phyloP scores from a whole-genome alignment of 176 grass and related monocot species.

The Triticum timopheevii region DNA sequence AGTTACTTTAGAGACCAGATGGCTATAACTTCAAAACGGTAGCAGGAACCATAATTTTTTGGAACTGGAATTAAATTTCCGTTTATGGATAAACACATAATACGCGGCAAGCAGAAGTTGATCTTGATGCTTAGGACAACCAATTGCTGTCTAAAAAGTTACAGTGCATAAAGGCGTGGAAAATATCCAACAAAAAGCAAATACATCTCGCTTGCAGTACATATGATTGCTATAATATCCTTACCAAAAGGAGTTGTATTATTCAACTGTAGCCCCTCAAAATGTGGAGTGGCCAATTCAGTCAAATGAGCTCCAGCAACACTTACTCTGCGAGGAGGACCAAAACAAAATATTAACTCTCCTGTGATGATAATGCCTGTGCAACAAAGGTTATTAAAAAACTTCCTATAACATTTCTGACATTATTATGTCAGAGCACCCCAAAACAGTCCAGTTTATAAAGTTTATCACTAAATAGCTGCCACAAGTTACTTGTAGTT shows the following conservation, averaged over 20 bases:
- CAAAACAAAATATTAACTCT: conserved; percentile 39
- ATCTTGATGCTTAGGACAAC: no score
- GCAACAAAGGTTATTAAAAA: conserved; percentile 23
- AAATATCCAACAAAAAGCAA: conserved; percentile 13
- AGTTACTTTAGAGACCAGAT: conserved; percentile 2
- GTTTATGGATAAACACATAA: neutral
- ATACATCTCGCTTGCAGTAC: conserved; percentile 34
- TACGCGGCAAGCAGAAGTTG: neutral
- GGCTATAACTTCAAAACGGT: conserved; percentile 22
- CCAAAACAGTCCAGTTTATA: no score
- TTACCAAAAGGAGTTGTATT: conserved; percentile 49
- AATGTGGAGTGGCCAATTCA: conserved; percentile 50
- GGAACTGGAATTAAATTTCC: conserved; percentile 3
- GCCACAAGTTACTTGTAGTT: neutral
- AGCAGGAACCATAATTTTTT: conserved; percentile 2
- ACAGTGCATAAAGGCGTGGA: neutral
- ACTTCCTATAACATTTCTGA: neutral
- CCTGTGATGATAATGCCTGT: neutral
- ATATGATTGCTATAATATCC: conserved; percentile 34
- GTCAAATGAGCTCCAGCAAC: conserved; percentile 45
- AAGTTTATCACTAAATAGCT: conserved; percentile 11
- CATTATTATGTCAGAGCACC: conserved; percentile 19
- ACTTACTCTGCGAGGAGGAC: conserved; percentile 50
- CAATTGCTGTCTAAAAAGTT: no score
- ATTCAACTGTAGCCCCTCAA: conserved; percentile 21